Evolutionary conservation across 176 grass and related monocot genomes (phyloP), one percentile per base, ranked within the genome.

Genomic region (Rhynchospora tenuis): DNA sequence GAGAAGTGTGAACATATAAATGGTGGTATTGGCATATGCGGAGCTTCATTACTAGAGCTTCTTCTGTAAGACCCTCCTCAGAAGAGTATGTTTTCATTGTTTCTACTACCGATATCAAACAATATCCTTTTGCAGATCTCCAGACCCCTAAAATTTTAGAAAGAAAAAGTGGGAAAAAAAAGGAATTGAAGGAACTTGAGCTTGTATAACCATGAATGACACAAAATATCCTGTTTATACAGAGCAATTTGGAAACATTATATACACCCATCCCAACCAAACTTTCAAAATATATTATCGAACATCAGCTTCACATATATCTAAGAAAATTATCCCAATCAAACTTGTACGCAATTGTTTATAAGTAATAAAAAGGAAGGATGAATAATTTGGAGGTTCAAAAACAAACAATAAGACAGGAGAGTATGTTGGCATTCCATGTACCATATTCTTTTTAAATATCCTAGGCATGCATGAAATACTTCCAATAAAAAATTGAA

Each of bases 81-180:
- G 84, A 87, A 78, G 90, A 98, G 89, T 90, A 98, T 59, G 95
- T 94, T 92, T 98, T 98, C 95, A 94, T 94, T 2, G 95, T 91
- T 90, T 98, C 95, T 48, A 98, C 90, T 24, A 91, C 92, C 43
- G 92, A 98, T 88, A 94, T 87, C 73, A 98, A 85, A 59, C 95
- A 93, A 88, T 98, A 98, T 28, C 95, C 95, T 93, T 93, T 98
- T 52, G 95, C 95, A 55, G 92, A 94, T 68, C 22, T 89, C 62
- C 90, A 94, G 48, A 98, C 91, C 74, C 95, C 95, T 98, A 84
- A 66, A 83, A 55, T 87, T 62, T 65, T 31, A 85, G 27, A 24
- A 50, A 52, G 20, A 12, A 74, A 3, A 74, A 20, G 26, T 72
- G 45, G 44, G 67, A 52, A n/a, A 20, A 27, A 6, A 74, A 50